phyloP scores from a whole-genome alignment of 2,329 filamentous ascomycete species.

The Chaetomium strumarium region DNA sequence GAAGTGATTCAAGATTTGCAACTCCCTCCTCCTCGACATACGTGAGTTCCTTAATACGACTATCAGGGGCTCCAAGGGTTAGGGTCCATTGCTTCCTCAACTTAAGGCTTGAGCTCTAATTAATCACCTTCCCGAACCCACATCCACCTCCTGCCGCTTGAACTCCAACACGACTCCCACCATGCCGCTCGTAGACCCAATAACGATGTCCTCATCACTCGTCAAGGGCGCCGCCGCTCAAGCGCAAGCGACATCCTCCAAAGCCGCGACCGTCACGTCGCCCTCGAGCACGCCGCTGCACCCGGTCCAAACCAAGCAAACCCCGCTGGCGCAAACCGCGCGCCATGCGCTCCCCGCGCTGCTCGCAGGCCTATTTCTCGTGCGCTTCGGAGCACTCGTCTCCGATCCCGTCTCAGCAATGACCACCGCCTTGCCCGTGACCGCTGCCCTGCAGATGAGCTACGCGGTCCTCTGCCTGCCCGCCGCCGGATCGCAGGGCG shows the following conservation, averaged over 20 bases:
- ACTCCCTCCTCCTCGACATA: neutral
- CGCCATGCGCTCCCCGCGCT: constrained; percentile 29
- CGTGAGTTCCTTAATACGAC: no score
- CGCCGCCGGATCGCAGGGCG: constrained; percentile 44
- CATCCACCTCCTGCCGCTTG: neutral
- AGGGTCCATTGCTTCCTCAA: constrained; percentile 8
- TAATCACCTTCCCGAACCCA: no score
- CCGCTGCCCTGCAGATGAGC: constrained; percentile 29
- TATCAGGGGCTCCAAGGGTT: constrained; percentile 4
- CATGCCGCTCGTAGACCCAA: constrained; percentile 31
- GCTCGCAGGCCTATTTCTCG: constrained; percentile 26
- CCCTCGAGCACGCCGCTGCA: constrained; percentile 9
- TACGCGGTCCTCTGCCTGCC: constrained; percentile 62
- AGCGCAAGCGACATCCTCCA: constrained; percentile 4
- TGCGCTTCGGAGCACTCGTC: constrained; percentile 29
- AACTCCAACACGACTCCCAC: neutral
- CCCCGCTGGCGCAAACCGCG: constrained; percentile 25
- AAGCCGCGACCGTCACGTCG: neutral
- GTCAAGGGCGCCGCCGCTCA: constrained; percentile 17
- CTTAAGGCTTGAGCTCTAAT: no score
- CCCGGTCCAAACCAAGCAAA: constrained; percentile 23
- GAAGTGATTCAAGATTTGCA: neutral
- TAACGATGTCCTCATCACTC: constrained; percentile 29
- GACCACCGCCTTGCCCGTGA: constrained; percentile 27
- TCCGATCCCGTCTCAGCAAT: constrained; percentile 29